A percentile compares a stretch with the other conserved stretches of the same genome.
These are phyloP conservation scores for Asterochloris erici DNA, from an alignment of 139 green algal genomes.

Conservation along the genomic window DNA sequence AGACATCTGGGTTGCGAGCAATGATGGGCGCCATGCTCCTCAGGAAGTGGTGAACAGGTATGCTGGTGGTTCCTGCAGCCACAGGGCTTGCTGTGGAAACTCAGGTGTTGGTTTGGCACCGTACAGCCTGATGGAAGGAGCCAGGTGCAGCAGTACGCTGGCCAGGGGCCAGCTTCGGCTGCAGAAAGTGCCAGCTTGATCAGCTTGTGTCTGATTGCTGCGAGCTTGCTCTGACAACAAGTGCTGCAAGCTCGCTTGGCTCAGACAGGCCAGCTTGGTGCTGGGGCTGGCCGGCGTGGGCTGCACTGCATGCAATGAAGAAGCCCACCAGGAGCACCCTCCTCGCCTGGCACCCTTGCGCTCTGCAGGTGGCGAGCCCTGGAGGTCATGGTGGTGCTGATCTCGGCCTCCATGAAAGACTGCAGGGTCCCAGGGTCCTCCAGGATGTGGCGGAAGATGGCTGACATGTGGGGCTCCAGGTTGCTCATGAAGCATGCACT, in stretches of 20 bases:
- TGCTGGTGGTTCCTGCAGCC: neutral
- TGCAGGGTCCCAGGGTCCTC: slow-evolving; percentile 88
- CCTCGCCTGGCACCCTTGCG: neutral
- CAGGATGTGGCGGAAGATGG: slow-evolving; percentile 84
- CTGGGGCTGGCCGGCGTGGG: neutral
- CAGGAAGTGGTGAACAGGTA: slow-evolving; percentile 59
- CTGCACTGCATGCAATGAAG: neutral
- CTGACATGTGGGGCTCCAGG: slow-evolving; percentile 63
- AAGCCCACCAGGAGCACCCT: neutral
- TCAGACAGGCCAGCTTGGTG: too few species aligned
- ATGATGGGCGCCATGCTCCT: slow-evolving; percentile 46
- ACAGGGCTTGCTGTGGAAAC: too few species aligned
- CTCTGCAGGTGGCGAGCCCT: neutral
- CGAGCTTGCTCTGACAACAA: too few species aligned
- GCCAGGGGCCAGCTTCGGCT: too few species aligned
- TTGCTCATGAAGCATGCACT: slow-evolving; percentile 40
- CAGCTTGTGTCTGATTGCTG: too few species aligned
- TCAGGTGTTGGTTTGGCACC: too few species aligned
- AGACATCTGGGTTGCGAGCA: slow-evolving; percentile 65
- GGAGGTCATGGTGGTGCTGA: slow-evolving; percentile 56
- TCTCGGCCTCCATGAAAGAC: slow-evolving; percentile 88
- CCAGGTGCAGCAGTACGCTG: too few species aligned
- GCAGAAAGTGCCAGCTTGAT: too few species aligned
- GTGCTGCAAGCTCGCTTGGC: too few species aligned
- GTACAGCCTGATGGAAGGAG: too few species aligned